Evolutionary conservation across 768 basidiomycete species (phyloP).

Genomic region (Auricularia cornea): DNA sequence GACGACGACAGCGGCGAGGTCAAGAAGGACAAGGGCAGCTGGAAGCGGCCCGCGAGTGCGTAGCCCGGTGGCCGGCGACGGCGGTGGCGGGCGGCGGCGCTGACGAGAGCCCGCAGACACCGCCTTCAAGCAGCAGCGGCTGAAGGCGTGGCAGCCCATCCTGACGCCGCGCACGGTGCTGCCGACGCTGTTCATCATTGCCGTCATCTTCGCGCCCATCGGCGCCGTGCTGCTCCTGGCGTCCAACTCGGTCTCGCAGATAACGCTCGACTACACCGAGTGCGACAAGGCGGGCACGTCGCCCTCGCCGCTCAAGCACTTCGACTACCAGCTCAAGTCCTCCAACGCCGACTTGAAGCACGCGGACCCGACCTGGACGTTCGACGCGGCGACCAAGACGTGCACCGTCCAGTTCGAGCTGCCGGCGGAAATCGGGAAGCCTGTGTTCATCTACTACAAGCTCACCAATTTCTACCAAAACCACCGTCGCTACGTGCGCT

Average conservation of each 20-base stretch:
- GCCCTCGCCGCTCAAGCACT: conserved; percentile 46
- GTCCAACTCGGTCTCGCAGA: conserved; percentile 73
- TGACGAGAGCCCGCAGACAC: conserved; percentile 52
- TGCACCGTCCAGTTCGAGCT: conserved; percentile 80
- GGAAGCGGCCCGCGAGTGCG: conserved; percentile 80
- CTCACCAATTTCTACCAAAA: conserved; percentile 97
- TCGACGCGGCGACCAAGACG: conserved; percentile 50
- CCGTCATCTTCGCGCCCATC: conserved; percentile 91
- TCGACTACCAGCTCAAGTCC: conserved; percentile 57
- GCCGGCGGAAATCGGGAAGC: conserved; percentile 61
- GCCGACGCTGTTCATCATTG: conserved; percentile 92
- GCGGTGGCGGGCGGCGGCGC: background rate
- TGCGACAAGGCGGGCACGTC: conserved; percentile 62
- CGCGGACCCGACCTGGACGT: conserved; percentile 64
- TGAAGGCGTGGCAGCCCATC: conserved; percentile 99
- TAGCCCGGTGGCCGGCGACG: conserved; percentile 10
- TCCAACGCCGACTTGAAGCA: conserved; percentile 41
- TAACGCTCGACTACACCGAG: conserved; percentile 90
- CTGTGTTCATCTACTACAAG: conserved; percentile 93
- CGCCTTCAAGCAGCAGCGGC: conserved; percentile 97
- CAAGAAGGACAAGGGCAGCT: conserved; percentile 79
- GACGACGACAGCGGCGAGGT: conserved; percentile 29
- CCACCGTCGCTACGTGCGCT: conserved; percentile 95
- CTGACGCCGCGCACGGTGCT: conserved; percentile 96
- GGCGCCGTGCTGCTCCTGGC: conserved; percentile 95